Base-by-base conservation (phyloP, 176 grass and related monocot species). In the Olyra latifolia region DNA sequence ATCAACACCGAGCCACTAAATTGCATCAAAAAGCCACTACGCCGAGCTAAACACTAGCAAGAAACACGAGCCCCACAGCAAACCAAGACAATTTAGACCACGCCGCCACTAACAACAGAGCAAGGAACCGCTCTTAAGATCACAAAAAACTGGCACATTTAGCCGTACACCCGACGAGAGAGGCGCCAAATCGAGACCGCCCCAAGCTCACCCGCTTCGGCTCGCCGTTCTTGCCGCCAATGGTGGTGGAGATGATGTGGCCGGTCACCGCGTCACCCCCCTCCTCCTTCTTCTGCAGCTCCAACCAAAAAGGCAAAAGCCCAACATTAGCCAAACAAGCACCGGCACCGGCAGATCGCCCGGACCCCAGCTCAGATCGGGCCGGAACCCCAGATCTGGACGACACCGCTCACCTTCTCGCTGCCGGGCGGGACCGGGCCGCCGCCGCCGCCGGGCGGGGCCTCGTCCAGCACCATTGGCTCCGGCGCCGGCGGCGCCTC, bases 151-250 rank as follows among this genome's bases (percentile, higher is more conserved):
- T 39, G 49, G 29, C 83, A 35, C 66, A 89, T 86, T 86, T 45
- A 28, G 5, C 66, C 6, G 10, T 17, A 25, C n/a, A 50, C 43
- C 42, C 20, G 32, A 11, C 7, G 1, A 28, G 22, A 16, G 64
- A 43, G 32, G n/a, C n/a, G 50, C 20, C 2, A 68, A 40, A 40
- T 29, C 19, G 23, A 17, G 15, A 29, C 7, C 2, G n/a, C 52
- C 4, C 28, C 13, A 9, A 49, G 77, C 75, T 87, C 83, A 99
- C 97, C 93, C 80, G 80, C 88, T 99, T 99, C 2, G 91, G 97
- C 80, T 99, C 97, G 72, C 97, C 97, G 90, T 99, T 96, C 77
- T 99, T 99, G 64, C 93, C 97, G 10, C 97, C 97, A 77, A 96
- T 99, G 66, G 97, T 96, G 40, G 93, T 99, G 80, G 97, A 96